Evolutionary conservation across 2,329 filamentous ascomycete species (phyloP).

Genomic region (Beauveria brongniartii): DNA sequence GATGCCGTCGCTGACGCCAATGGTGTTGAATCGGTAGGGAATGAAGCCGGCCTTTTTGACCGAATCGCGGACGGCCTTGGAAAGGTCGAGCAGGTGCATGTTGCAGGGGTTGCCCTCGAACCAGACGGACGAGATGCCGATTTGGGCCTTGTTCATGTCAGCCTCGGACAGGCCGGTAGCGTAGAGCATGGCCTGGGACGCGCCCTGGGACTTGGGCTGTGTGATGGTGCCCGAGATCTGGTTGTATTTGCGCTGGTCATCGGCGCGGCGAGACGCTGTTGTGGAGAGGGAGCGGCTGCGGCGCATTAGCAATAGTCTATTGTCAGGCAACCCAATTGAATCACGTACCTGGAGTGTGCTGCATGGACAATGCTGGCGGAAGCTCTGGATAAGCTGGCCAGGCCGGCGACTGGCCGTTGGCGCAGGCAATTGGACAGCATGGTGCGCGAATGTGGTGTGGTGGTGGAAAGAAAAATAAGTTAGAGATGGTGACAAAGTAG

Average conservation of each 20-base stretch:
- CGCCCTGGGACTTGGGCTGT: slow-evolving; percentile 95
- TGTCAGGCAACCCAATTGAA: not conserved
- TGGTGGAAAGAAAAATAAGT: slow-evolving; percentile 1
- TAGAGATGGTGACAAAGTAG: slow-evolving; percentile 12
- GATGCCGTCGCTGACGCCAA: slow-evolving; percentile 94
- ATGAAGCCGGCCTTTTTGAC: slow-evolving; percentile 66
- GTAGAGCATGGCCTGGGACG: slow-evolving; percentile 98
- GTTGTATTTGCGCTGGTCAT: slow-evolving; percentile 58
- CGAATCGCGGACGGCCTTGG: slow-evolving; percentile 59
- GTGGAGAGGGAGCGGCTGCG: slow-evolving; percentile 42
- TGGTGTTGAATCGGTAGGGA: slow-evolving; percentile 97
- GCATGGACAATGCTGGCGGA: slow-evolving; percentile 13
- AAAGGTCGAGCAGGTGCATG: slow-evolving; percentile 94
- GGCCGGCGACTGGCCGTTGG: slow-evolving; percentile 17
- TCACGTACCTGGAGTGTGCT: slow-evolving; percentile 21
- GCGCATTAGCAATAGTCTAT: not conserved
- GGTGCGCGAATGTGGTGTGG: slow-evolving; percentile 10
- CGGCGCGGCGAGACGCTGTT: slow-evolving; percentile 38
- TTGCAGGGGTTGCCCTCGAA: slow-evolving; percentile 98
- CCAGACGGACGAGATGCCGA: slow-evolving; percentile 97
- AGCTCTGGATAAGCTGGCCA: slow-evolving; percentile 20
- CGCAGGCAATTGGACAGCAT: slow-evolving; percentile 23
- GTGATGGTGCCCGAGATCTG: slow-evolving; percentile 79
- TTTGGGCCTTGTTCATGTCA: slow-evolving; percentile 93
- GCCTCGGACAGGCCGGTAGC: slow-evolving; percentile 79